Evolutionary conservation across 179 eudicot genomes (phyloP).

Genomic region (Spinacia oleracea): DNA sequence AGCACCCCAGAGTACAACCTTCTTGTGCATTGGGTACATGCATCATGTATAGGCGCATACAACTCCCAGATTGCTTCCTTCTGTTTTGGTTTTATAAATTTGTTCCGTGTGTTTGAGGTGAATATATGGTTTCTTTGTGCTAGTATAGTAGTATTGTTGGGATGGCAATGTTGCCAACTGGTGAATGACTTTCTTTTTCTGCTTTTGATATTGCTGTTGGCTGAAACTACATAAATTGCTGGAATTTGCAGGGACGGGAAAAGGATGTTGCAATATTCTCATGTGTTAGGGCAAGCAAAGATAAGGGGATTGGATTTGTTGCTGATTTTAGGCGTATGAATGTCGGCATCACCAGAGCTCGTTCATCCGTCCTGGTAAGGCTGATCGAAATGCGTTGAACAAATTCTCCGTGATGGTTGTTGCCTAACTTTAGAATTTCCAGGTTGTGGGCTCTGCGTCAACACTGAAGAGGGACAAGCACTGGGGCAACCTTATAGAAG

Average conservation of each 20-base stretch:
- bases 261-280: conserved; percentile 96
- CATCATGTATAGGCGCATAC: neutral
- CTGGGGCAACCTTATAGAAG: conserved; percentile 77
- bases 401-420: neutral
- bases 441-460: conserved; percentile 93
- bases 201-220: neutral
- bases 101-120: neutral
- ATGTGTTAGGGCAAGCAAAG: conserved; percentile 86
- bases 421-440: conserved; percentile 13
- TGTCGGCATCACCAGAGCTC: conserved; percentile 96
- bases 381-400: neutral
- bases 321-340: conserved; percentile 90
- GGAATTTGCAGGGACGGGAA: conserved; percentile 74
- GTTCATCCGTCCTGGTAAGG: conserved; percentile 83
- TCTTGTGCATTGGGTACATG: neutral
- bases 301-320: conserved; percentile 75
- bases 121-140: neutral
- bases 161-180: neutral
- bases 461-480: conserved; percentile 73
- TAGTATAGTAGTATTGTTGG: neutral
- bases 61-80: neutral
- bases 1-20: neutral
- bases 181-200: neutral
- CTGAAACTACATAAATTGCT: conserved; percentile 7
- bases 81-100: neutral